Percentiles rank a stretch among this genome's conserved stretches.
Evolutionary conservation across 306 rosid genomes (phyloP).

Genomic region (Mimosa bimucronata): DNA sequence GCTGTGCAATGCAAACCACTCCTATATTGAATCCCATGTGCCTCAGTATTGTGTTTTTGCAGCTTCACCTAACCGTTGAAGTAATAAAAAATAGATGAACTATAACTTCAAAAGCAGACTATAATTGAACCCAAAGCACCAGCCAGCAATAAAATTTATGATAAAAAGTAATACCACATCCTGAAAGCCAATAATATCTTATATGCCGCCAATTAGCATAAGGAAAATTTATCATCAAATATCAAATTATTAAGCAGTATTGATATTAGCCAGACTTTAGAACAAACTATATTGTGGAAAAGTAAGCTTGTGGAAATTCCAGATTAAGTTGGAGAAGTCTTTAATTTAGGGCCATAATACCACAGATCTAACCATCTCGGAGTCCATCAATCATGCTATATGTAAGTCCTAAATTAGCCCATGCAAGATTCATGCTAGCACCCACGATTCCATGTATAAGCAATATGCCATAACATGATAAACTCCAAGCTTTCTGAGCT

Average conservation of each 20-base stretch:
- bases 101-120: conserved; percentile 4
- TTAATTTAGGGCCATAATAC: conserved; percentile 1
- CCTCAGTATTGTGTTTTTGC: conserved; percentile 83
- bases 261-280: conserved; percentile 8
- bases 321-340: conserved; percentile 8
- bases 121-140: not conserved
- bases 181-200: conserved; percentile 3
- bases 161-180: not conserved
- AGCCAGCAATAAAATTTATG: conserved; percentile 3
- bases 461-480: not conserved
- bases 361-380: conserved; percentile 1
- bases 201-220: conserved; percentile 29
- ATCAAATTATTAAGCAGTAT: not conserved
- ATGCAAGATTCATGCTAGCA: not conserved
- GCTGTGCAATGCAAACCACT: conserved; percentile 79
- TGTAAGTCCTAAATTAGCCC: conserved; percentile 4
- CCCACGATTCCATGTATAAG: conserved; percentile 5
- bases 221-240: conserved; percentile 11
- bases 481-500: conserved; percentile 11
- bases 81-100: conserved; percentile 15
- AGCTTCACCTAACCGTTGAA: conserved; percentile 71
- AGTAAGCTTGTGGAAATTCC: not conserved
- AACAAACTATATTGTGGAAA: conserved; percentile 11
- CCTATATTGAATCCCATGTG: conserved; percentile 69
- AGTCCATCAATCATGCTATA: not conserved